Evolutionary conservation across 768 basidiomycete species (phyloP).

Genomic region (Paxillus ammoniavirescens): DNA sequence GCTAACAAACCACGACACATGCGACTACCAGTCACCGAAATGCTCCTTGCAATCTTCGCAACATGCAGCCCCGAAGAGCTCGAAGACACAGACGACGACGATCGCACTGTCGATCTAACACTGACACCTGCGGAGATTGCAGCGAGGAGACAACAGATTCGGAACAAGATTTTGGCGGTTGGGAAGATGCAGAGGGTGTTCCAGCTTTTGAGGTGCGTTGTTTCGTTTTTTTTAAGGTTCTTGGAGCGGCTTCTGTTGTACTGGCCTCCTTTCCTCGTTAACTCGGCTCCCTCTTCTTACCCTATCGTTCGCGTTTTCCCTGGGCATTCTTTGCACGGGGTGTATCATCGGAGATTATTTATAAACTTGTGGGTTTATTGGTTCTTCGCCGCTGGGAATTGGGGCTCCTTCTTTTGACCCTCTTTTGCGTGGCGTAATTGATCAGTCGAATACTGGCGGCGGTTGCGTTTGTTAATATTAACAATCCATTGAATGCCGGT

Average conservation of each 20-base stretch:
- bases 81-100: slow-evolving; percentile 54
- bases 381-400: not conserved
- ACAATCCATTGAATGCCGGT: not conserved
- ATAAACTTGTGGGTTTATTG: not conserved
- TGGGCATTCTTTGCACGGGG: too few relatives aligned
- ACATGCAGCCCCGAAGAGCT: slow-evolving; percentile 95
- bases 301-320: too few relatives aligned
- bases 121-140: slow-evolving; percentile 41
- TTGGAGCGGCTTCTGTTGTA: not conserved
- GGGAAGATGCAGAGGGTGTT: slow-evolving; percentile 91
- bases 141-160: slow-evolving; percentile 74
- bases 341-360: too few relatives aligned
- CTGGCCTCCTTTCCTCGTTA: not conserved
- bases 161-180: slow-evolving; percentile 91
- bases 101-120: slow-evolving; percentile 25
- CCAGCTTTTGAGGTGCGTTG: slow-evolving; percentile 76
- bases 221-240: not conserved
- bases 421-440: too few relatives aligned
- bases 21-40: slow-evolving; percentile 77
- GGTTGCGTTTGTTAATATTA: not conserved
- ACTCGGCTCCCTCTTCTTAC: too few relatives aligned
- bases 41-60: slow-evolving; percentile 92
- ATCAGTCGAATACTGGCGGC: too few relatives aligned
- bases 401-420: too few relatives aligned
- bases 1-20: too few relatives aligned